These are phyloP conservation scores for Dissoconium aciculare DNA, from an alignment of 2,329 filamentous ascomycete species.

Conservation along the genomic window DNA sequence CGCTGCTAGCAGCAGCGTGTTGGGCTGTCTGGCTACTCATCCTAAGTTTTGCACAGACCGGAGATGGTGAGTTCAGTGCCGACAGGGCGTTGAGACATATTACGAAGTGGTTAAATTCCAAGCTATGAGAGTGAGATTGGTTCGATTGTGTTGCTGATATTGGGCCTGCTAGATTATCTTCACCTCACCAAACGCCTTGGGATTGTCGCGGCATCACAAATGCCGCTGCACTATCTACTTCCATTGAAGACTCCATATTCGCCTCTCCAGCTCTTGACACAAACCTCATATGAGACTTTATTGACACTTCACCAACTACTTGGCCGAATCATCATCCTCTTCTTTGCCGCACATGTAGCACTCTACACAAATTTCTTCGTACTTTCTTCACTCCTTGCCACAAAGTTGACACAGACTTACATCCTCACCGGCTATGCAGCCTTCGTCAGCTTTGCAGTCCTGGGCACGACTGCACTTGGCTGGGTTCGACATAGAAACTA, in stretches of 20 bases:
- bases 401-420: conserved; percentile 41
- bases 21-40: conserved; percentile 41
- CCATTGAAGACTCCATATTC: conserved; percentile 37
- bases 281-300: conserved; percentile 40
- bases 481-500: conserved; percentile 34
- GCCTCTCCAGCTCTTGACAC: conserved; percentile 37
- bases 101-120: neutral
- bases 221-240: conserved; percentile 46
- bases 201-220: conserved; percentile 43
- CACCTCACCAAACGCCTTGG: conserved; percentile 49
- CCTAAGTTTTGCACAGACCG: conserved; percentile 37
- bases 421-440: conserved; percentile 41
- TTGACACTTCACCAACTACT: conserved; percentile 44
- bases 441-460: conserved; percentile 29
- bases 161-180: conserved; percentile 40
- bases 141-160: neutral
- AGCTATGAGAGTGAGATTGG: neutral
- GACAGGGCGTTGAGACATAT: neutral
- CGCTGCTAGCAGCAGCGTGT: conserved; percentile 32
- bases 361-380: conserved; percentile 46
- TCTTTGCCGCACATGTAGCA: conserved; percentile 38
- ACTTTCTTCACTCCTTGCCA: conserved; percentile 34
- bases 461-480: conserved; percentile 36
- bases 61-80: conserved; percentile 34
- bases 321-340: conserved; percentile 37